Percentiles rank a stretch among this genome's conserved stretches.
phyloP scores from a whole-genome alignment of 495 filamentous ascomycete genomes.

The Diplogelasinospora grovesii region DNA sequence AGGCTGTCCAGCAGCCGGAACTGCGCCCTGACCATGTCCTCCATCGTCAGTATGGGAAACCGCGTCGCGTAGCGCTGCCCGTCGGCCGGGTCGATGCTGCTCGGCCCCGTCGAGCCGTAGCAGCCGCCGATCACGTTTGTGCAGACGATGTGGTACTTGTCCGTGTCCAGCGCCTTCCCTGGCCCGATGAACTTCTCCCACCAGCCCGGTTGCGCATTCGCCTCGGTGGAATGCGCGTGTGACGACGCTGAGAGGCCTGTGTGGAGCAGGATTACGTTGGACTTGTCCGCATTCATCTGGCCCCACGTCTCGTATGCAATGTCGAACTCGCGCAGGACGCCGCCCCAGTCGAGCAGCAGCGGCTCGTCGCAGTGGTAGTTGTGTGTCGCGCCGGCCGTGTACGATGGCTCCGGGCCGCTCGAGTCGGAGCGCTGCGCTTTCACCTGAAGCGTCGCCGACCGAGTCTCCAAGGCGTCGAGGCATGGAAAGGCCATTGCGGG shows the following conservation, averaged over 20 bases:
- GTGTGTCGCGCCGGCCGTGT: constrained; percentile 78
- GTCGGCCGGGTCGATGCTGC: constrained; percentile 81
- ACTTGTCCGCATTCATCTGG: constrained; percentile 66
- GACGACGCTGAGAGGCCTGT: constrained; percentile 94
- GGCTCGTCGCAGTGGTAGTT: constrained; percentile 67
- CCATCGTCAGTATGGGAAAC: constrained; percentile 93
- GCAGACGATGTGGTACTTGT: constrained; percentile 89
- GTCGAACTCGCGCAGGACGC: constrained; percentile 74
- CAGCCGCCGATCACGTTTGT: constrained; percentile 96
- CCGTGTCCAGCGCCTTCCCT: constrained; percentile 75
- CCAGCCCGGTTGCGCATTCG: constrained; percentile 87
- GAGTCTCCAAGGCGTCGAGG: constrained; percentile 82
- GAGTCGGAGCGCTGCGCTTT: constrained; percentile 50
- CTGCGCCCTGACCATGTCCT: constrained; percentile 96
- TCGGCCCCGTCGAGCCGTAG: constrained; percentile 91
- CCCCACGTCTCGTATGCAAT: constrained; percentile 97
- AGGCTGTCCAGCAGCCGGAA: constrained; percentile 81
- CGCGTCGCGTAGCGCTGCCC: constrained; percentile 86
- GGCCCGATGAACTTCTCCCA: constrained; percentile 99
- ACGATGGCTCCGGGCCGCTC: constrained; percentile 83
- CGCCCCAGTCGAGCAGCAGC: constrained; percentile 88
- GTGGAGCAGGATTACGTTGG: constrained; percentile 87
- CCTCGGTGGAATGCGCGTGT: constrained; percentile 82
- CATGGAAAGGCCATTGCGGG: constrained; percentile 93
- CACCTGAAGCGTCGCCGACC: constrained; percentile 65